Conservation (phyloP, 2,329 filamentous ascomycete genomes). For the Aureobasidium subglaciale region DNA sequence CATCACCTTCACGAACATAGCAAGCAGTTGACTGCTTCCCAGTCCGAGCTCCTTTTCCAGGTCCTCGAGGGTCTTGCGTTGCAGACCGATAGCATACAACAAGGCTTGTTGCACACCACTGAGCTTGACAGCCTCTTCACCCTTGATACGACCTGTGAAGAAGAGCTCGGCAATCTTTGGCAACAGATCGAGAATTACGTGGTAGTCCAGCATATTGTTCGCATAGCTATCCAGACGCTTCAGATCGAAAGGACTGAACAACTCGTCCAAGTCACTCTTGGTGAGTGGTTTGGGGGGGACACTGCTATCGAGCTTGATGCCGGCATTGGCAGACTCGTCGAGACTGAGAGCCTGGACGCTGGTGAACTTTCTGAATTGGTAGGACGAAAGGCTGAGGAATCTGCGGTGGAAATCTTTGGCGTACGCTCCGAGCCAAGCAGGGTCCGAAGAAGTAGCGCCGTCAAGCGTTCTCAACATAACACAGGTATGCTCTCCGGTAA, state of each 20-base stretch:
- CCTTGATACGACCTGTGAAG: conserved; percentile 66
- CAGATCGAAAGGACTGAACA: conserved; percentile 85
- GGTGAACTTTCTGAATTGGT: conserved; percentile 81
- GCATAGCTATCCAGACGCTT: conserved; percentile 93
- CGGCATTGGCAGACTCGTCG: conserved; percentile 72
- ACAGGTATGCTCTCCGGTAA: conserved; percentile 95
- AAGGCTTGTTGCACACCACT: conserved; percentile 80
- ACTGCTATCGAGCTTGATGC: conserved; percentile 53
- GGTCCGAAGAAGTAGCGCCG: conserved; percentile 54
- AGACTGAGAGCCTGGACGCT: conserved; percentile 75
- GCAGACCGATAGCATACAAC: conserved; percentile 81
- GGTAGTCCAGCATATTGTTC: conserved; percentile 95
- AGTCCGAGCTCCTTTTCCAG: conserved; percentile 73
- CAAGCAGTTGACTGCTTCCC: conserved; percentile 70
- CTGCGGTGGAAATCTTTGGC: conserved; percentile 87
- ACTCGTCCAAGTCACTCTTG: conserved; percentile 67
- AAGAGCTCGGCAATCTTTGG: conserved; percentile 75
- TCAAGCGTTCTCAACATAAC: conserved; percentile 85
- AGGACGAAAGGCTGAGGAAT: conserved; percentile 85
- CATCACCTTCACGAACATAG: conserved; percentile 96
- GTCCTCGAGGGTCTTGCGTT: conserved; percentile 77
- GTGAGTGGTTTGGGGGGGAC: conserved; percentile 52
- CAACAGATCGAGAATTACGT: conserved; percentile 89
- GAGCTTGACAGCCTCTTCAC: conserved; percentile 53
- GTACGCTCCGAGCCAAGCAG: conserved; percentile 83